A percentile compares a stretch with the other conserved stretches of the same genome.
Conservation (phyloP, 108 stramenopile genomes). For the Stephanodiscus minutulus region DNA sequence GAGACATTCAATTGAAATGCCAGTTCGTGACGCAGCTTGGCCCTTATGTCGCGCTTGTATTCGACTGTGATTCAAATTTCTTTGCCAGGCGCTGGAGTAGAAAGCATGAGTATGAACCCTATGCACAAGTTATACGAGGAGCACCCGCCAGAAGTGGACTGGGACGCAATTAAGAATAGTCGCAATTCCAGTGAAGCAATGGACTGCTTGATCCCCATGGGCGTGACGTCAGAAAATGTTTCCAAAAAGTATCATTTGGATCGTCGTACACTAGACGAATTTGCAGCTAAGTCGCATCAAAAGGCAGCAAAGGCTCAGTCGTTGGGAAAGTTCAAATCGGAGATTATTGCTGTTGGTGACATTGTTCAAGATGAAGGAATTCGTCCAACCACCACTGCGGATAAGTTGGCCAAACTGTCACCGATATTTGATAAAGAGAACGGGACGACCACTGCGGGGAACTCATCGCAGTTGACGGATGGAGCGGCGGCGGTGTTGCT, state of each 20-base stretch:
- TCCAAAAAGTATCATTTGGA: constrained; percentile 72
- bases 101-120: constrained; percentile 84
- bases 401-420: constrained; percentile 71
- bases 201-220: constrained; percentile 97
- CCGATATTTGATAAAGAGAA: constrained; percentile 82
- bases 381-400: constrained; percentile 76
- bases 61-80: not conserved
- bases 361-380: constrained; percentile 93
- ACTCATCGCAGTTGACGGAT: constrained; percentile 92
- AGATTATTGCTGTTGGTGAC: constrained; percentile 86
- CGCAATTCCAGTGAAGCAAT: constrained; percentile 53
- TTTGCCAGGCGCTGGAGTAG: constrained; percentile 82
- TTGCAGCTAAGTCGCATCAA: constrained; percentile 84
- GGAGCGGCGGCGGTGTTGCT: constrained; percentile 95
- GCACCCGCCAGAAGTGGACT: constrained; percentile 75
- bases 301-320: constrained; percentile 85
- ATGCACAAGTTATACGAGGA: constrained; percentile 62
- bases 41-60: not conserved
- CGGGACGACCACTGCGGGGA: constrained; percentile 94
- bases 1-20: not conserved
- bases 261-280: constrained; percentile 79
- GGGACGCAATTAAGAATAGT: constrained; percentile 56
- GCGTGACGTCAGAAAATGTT: constrained; percentile 95
- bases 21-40: not conserved
- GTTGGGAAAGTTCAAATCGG: constrained; percentile 77